phyloP scores from a whole-genome alignment of 495 filamentous ascomycete species.

The Neurospora sp. region DNA sequence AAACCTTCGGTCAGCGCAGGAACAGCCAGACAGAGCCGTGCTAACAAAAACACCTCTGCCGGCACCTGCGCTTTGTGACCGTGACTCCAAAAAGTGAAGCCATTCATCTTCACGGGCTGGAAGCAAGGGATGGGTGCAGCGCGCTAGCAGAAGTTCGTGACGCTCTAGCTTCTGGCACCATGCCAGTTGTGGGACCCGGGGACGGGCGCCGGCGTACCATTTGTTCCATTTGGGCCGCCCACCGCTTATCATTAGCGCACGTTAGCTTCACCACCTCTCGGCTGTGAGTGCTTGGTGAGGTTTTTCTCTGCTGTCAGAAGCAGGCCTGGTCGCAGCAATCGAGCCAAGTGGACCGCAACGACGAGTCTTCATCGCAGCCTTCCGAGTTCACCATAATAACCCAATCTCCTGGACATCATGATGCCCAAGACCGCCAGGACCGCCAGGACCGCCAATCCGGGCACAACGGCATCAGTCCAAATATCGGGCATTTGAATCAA shows the following conservation, averaged over 20 bases:
- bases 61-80: neutral
- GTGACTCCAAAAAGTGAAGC: neutral
- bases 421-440: neutral
- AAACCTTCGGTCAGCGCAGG: no score
- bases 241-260: conserved; percentile 19
- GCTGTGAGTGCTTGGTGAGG: neutral
- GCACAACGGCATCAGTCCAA: neutral
- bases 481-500: neutral
- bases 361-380: neutral
- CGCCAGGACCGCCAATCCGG: neutral
- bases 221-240: neutral
- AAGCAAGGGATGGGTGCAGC: conserved; percentile 27
- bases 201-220: neutral
- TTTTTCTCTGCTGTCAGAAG: neutral
- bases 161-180: neutral
- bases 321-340: neutral
- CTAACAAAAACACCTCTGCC: neutral
- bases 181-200: conserved; percentile 18
- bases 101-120: conserved; percentile 5
- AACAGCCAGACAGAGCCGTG: neutral
- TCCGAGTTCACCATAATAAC: neutral
- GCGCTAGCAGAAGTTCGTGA: conserved; percentile 23
- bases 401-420: neutral
- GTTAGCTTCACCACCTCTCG: neutral
- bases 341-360: neutral